Evolutionary conservation across 1,284 basidiomycete species (phyloP).

Genomic region (Ustilago esculenta): DNA sequence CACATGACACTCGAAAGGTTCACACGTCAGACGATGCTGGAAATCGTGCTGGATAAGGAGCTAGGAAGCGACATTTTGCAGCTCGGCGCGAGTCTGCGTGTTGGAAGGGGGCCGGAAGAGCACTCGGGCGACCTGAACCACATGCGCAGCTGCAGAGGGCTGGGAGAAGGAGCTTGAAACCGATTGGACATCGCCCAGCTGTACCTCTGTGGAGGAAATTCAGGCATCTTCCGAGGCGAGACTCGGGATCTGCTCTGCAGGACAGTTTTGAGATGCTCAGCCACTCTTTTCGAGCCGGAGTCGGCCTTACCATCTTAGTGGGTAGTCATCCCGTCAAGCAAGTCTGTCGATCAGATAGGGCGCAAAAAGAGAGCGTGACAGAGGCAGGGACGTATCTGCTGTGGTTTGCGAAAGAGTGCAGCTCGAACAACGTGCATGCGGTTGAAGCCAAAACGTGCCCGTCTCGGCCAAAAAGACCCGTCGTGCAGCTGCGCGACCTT

Average conservation of each 20-base stretch:
- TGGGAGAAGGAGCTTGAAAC: not conserved
- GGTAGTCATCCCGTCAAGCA: too few relatives aligned
- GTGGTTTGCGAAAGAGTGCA: not conserved
- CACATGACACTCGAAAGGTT: constrained; percentile 6
- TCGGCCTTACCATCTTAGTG: too few relatives aligned
- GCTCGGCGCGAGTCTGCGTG: too few relatives aligned
- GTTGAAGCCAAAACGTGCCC: constrained; percentile 20
- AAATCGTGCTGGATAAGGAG: too few relatives aligned
- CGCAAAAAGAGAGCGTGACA: too few relatives aligned
- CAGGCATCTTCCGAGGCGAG: not conserved
- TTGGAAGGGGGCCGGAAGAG: not conserved
- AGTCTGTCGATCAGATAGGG: too few relatives aligned
- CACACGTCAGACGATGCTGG: constrained; percentile 4
- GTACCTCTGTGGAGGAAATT: not conserved
- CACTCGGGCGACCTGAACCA: constrained; percentile 6
- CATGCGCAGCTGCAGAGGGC: constrained; percentile 6
- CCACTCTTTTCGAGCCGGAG: not conserved
- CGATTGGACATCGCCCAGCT: not conserved
- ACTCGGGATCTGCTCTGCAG: constrained; percentile 9
- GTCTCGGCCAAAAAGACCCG: constrained; percentile 17
- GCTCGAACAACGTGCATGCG: constrained; percentile 21
- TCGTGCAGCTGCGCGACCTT: constrained; percentile 17
- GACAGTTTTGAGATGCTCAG: not conserved
- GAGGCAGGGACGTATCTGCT: too few relatives aligned
- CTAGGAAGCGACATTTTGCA: too few relatives aligned